Evolutionary conservation across 495 filamentous ascomycete species (phyloP), one percentile per base, ranked within the genome.

Genomic region (Clohesyomyces aquaticus): DNA sequence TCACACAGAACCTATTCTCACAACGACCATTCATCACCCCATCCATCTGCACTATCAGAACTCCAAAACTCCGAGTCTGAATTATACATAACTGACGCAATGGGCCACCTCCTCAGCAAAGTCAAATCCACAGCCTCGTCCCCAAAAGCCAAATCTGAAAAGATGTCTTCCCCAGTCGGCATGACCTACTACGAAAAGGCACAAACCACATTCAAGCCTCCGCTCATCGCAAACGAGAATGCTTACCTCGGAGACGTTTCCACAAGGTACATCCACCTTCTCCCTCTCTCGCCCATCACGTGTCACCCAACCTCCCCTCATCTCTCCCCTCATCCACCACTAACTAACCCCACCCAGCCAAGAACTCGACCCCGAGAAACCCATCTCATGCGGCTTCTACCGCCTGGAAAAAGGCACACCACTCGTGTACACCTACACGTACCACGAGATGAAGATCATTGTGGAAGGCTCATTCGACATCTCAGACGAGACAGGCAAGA

Each of bases 401-500:
- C 83, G 88, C 19, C 78, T 91, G 1, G 51, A 55, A 16, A 55
- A 55, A 19, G 51, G 51, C 51, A 55, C 51, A 18, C 51, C 51
- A 14, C 51, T 55, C 10, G 51, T 55, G 6, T 55, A 55, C 32
- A 55, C 51, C 16, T 91, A 91, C 71, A 86, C 81, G 46, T 92
- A 91, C 72, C 82, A 91, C 65, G 89, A 91, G 76, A 89, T 84
- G 83, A 90, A 91, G 78, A 89, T 91, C 64, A 88, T 91, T 64
- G 76, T 93, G 6, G 88, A 92, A 67, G 89, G 89, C 52, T 81
- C 84, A 65, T 90, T 88, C 66, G 83, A 88, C 65, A 90, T 93
- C 66, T 78, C 79, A 8, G 87, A 89, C 73, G 88, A 88, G 76
- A 82, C 81, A 8, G 88, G 87, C 25, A 82, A 88, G 68, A 87